Conservation (phyloP, 177 flowering plant genomes). For the Telopea speciosissima region DNA sequence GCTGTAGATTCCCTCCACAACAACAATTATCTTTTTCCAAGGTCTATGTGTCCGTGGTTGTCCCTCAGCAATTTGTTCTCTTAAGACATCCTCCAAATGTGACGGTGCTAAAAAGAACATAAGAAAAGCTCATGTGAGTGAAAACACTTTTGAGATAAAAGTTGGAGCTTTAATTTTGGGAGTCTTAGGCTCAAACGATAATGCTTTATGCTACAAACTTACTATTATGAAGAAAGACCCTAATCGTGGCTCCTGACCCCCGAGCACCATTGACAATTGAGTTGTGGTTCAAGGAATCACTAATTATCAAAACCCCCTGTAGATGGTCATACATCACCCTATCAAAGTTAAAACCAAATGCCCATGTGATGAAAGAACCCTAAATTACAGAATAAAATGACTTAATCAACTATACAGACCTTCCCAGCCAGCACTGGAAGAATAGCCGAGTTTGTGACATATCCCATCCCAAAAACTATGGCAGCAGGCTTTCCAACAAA, state of each 20-base stretch:
- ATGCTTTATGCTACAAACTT: constrained; percentile 24
- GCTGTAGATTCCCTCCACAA: constrained; percentile 95
- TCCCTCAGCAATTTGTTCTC: constrained; percentile 79
- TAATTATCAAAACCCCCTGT: constrained; percentile 87
- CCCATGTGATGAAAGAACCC: neutral
- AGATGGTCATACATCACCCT: constrained; percentile 2
- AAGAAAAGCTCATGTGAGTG: neutral
- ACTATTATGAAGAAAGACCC: constrained; percentile 95
- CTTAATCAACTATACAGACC: constrained; percentile 33
- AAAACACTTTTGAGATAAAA: neutral
- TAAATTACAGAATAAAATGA: neutral
- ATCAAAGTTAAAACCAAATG: neutral
- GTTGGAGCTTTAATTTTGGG: neutral
- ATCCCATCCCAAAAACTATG: constrained; percentile 93
- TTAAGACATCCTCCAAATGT: constrained; percentile 84
- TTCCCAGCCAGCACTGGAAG: constrained; percentile 85
- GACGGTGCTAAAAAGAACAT: constrained; percentile 58
- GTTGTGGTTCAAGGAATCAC: constrained; percentile 92
- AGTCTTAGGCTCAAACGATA: neutral
- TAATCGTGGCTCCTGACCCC: constrained; percentile 88
- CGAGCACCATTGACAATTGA: constrained; percentile 98
- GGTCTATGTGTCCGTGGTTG: constrained; percentile 96
- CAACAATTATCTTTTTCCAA: constrained; percentile 94
- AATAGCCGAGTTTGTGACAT: constrained; percentile 91
- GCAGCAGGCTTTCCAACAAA: constrained; percentile 95